These are phyloP conservation scores for Leishmania lainsoni DNA, from an alignment of 208 protist species.

Conservation along the genomic window DNA sequence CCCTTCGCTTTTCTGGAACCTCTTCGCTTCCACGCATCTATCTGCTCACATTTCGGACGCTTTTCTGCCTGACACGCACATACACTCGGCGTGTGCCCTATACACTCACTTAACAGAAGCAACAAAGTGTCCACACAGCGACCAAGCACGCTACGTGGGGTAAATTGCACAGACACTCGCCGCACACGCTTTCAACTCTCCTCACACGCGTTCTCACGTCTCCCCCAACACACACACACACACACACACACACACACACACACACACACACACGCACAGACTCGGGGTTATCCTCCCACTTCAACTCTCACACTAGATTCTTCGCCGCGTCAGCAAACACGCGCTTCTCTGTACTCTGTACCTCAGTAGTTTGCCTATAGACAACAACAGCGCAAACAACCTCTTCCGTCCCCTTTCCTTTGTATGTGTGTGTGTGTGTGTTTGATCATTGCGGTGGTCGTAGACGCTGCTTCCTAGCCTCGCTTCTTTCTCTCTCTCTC, in stretches of 20 bases:
- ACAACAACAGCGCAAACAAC: not conserved
- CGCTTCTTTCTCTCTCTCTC: not conserved
- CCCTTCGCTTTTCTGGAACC: not conserved
- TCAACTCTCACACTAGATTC: too few relatives aligned
- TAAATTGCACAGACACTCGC: not conserved
- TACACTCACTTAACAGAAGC: not conserved
- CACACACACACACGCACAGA: not conserved
- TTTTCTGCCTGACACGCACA: not conserved
- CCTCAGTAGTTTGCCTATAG: not conserved
- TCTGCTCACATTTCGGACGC: not conserved
- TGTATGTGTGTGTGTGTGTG: not conserved
- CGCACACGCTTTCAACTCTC: not conserved
- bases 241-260: not conserved
- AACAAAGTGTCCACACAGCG: not conserved
- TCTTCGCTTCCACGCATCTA: not conserved
- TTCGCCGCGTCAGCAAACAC: not conserved
- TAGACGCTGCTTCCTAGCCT: not conserved
- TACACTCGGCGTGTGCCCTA: not conserved
- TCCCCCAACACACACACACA: not conserved
- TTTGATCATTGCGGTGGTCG: not conserved
- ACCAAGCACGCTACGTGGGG: not conserved
- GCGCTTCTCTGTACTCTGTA: not conserved
- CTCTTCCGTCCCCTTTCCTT: not conserved
- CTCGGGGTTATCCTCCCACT: too few relatives aligned
- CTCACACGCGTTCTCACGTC: not conserved